Percentiles rank a stretch among this genome's conserved stretches.
These are phyloP conservation scores for Auricularia heimuer DNA, from an alignment of 768 basidiomycete genomes.

Conservation along the genomic window DNA sequence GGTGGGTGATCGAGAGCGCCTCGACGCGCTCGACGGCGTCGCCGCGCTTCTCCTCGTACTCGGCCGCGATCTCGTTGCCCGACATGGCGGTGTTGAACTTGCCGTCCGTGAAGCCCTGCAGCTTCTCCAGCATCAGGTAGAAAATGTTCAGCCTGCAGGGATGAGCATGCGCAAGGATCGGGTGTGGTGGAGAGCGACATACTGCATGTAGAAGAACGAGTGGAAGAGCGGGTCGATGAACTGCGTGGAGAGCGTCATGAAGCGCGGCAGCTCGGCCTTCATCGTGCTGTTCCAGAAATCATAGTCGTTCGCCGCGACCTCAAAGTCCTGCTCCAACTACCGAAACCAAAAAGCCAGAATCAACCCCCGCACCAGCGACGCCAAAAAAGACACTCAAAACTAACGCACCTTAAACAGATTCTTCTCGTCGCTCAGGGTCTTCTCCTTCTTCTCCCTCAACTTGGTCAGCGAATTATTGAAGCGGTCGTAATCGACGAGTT, in stretches of 20 bases:
- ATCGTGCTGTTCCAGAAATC: conserved; percentile 84
- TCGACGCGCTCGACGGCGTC: conserved; percentile 77
- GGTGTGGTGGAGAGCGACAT: conserved; percentile 25
- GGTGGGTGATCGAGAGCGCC: conserved; percentile 69
- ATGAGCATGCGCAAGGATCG: not conserved
- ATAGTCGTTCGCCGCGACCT: conserved; percentile 83
- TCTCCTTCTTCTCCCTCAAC: conserved; percentile 96
- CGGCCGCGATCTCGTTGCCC: conserved; percentile 58
- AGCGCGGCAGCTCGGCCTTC: conserved; percentile 89
- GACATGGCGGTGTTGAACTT: conserved; percentile 65
- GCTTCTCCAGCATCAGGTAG: conserved; percentile 90
- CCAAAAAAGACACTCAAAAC: too few relatives aligned
- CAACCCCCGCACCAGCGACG: not conserved
- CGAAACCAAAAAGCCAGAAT: not conserved
- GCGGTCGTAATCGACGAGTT: conserved; percentile 92
- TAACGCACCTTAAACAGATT: conserved; percentile 76
- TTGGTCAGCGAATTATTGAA: conserved; percentile 94
- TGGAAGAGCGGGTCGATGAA: conserved; percentile 98
- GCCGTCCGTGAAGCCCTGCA: conserved; percentile 69
- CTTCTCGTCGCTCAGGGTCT: conserved; percentile 91
- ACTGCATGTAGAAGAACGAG: conserved; percentile 99
- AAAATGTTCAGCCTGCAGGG: conserved; percentile 72
- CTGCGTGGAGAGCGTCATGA: conserved; percentile 75
- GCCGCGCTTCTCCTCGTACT: conserved; percentile 74
- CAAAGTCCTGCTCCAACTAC: conserved; percentile 93